Conservation (phyloP, 2,329 filamentous ascomycete species). For the Xylogone sp. region DNA sequence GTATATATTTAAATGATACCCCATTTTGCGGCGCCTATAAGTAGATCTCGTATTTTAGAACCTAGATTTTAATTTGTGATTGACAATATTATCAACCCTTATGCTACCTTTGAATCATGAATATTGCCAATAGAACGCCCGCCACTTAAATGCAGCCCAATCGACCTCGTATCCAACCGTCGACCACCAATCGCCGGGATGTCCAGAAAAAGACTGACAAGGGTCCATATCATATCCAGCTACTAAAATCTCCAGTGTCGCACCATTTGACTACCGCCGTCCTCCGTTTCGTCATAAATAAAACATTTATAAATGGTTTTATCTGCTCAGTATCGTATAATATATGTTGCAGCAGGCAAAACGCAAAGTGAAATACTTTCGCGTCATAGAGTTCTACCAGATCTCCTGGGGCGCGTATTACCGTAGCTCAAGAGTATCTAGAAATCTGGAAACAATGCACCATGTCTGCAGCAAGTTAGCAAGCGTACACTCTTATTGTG, state of each 20-base stretch:
- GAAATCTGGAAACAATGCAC: not conserved
- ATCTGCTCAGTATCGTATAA: not conserved
- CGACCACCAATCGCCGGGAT: not conserved
- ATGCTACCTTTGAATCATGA: conserved; percentile 35
- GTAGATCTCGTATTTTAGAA: conserved; percentile 42
- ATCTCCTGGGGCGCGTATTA: not conserved
- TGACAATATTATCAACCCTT: conserved; percentile 33
- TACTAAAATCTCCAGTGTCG: not conserved
- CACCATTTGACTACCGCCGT: not conserved
- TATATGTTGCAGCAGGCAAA: not conserved
- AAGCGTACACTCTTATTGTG: conserved; percentile 7
- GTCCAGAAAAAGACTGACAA: not conserved
- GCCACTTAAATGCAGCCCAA: not conserved
- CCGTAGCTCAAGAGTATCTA: not conserved
- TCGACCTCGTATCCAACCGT: not conserved
- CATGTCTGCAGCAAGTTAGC: not conserved
- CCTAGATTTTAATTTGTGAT: conserved; percentile 44
- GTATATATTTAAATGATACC: too few relatives aligned
- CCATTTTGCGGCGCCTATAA: too few relatives aligned
- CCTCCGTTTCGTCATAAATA: not conserved
- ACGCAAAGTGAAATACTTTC: too few relatives aligned
- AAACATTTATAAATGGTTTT: not conserved
- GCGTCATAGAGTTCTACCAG: not conserved
- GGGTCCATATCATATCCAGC: not conserved
- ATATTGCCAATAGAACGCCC: conserved; percentile 4